Base-by-base conservation (phyloP, 345 rosid genomes). In the Pugionium cornutum region DNA sequence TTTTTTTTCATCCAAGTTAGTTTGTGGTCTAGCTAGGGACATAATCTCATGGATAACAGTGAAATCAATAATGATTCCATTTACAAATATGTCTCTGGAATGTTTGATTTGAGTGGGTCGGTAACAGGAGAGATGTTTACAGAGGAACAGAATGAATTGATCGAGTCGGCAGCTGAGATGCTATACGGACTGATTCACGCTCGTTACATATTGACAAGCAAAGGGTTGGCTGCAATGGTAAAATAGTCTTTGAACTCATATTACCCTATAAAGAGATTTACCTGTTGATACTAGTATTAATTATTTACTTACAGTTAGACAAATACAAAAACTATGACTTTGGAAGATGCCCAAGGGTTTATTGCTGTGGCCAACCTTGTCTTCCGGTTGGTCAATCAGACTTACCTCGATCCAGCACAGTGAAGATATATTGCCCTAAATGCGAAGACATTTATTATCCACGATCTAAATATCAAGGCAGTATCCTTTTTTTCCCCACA, bases 131-230 rank as follows among this genome's bases (percentile, higher is more conserved):
- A 86, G 70, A 83, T 92, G 91, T 87, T 92, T 55, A 89, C 92
- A 47, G 98, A 89, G 80, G 98, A 92, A 79, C 98, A 92, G 68
- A 88, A 92, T 78, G 98, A 89, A 51, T 63, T 92, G 64, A 82
- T 92, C 60, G 98, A 92, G 78, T 92, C 98, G 42, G 95, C 98
- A 3, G 96, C 96, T 45, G 98, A 92, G 88, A 85, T 89, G 97
- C 97, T 92, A 57, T 92, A 89, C 74, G 97, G 98, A 77, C 57
- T 92, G 59, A 87, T 89, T 77, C 98, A 92, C 51, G 83, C 97
- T 18, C 92, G 97, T 60, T 89, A 87, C 76, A 77, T 87, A 61
- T 79, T 92, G 86, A 92, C 97, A 29, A 82, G 81, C 84, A 92
- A 92, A 83, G 98, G 98, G 42, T 83, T 92, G 81, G 81, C 97